Conservation (phyloP, 1,284 basidiomycete species). For the Moesziomyces globuligerus region DNA sequence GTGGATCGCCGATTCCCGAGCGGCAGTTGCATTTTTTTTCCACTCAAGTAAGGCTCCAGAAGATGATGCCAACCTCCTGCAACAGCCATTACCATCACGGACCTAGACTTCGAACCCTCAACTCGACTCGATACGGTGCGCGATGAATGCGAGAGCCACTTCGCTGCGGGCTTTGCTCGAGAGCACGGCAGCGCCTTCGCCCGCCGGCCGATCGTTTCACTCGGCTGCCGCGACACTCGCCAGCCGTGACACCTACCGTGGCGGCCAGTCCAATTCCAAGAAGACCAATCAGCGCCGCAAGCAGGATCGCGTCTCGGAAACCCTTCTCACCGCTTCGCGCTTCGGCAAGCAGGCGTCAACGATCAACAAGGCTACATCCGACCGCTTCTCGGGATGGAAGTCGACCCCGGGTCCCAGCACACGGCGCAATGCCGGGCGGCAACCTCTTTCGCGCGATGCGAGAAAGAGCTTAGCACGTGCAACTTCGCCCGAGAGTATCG, state of each 20-base stretch:
- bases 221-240: not conserved
- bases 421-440: constrained; percentile 23
- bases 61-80: too few relatives aligned
- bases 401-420: constrained; percentile 32
- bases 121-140: too few relatives aligned
- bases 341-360: constrained; percentile 12
- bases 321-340: constrained; percentile 27
- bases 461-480: constrained; percentile 7
- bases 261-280: not conserved
- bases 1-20: too few relatives aligned
- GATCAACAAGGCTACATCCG: constrained; percentile 15
- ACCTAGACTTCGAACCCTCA: too few relatives aligned
- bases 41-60: not conserved
- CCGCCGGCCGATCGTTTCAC: not conserved
- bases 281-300: constrained; percentile 5
- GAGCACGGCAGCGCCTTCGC: not conserved
- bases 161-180: constrained; percentile 12
- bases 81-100: too few relatives aligned
- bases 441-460: constrained; percentile 24
- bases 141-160: constrained; percentile 7
- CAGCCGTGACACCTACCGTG: not conserved
- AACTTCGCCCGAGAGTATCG: constrained; percentile 1
- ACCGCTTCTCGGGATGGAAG: constrained; percentile 37
- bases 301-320: constrained; percentile 12
- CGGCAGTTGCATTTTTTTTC: not conserved